phyloP scores from a whole-genome alignment of 352 stramenopile genomes.

The Globisporangium echinulatum region DNA sequence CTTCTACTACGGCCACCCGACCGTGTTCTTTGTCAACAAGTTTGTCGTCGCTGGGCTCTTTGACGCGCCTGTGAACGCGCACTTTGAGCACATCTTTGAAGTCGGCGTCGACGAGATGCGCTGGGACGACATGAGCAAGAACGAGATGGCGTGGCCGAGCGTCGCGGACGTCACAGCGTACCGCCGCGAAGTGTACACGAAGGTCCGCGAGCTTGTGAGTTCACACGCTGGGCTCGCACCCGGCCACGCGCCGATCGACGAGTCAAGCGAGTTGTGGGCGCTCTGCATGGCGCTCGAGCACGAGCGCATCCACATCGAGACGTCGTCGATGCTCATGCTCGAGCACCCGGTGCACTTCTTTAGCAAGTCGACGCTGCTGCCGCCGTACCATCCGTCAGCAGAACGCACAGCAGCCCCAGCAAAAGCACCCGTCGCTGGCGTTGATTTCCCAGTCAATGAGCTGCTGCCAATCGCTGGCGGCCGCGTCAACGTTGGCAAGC shows the following conservation, averaged over 20 bases:
- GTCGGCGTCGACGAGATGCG: slow-evolving; percentile 98
- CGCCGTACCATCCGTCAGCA: slow-evolving; percentile 75
- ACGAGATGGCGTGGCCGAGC: slow-evolving; percentile 92
- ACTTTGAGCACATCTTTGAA: slow-evolving; percentile 96
- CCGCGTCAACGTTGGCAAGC: slow-evolving; percentile 87
- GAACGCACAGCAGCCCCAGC: slow-evolving; percentile 15
- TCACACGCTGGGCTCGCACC: slow-evolving; percentile 82
- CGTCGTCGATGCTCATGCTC: slow-evolving; percentile 93
- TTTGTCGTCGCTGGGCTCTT: slow-evolving; percentile 90
- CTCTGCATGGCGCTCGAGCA: slow-evolving; percentile 95
- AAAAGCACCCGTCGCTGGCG: slow-evolving; percentile 54
- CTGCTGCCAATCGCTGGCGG: slow-evolving; percentile 71
- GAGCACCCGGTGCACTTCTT: slow-evolving; percentile 91
- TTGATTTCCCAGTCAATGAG: slow-evolving; percentile 88
- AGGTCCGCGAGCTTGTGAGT: slow-evolving; percentile 83
- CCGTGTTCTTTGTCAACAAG: slow-evolving; percentile 97
- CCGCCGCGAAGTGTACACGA: slow-evolving; percentile 87
- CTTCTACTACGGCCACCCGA: slow-evolving; percentile 98
- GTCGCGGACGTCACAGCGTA: slow-evolving; percentile 91
- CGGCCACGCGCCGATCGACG: slow-evolving; percentile 70
- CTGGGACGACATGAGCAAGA: slow-evolving; percentile 98
- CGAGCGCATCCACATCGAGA: slow-evolving; percentile 97
- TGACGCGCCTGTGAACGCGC: slow-evolving; percentile 80
- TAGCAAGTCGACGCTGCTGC: slow-evolving; percentile 73
- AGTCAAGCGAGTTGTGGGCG: slow-evolving; percentile 88